Evolutionary conservation across 495 filamentous ascomycete species (phyloP).

Genomic region (Lasiosphaeris hirsuta): DNA sequence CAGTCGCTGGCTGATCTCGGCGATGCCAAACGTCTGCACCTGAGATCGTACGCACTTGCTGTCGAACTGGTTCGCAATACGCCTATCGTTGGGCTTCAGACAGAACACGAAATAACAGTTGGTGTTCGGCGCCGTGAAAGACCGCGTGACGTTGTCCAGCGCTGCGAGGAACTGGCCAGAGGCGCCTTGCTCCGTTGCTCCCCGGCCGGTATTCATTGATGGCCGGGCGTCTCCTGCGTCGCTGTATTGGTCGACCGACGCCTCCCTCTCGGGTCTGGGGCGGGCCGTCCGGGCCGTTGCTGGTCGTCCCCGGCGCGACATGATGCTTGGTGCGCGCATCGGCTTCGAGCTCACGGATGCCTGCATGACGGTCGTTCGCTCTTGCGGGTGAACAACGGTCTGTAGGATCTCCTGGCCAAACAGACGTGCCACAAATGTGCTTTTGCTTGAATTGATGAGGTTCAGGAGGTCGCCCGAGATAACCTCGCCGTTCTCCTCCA

Average conservation of each 20-base stretch:
- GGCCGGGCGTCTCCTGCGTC: conserved; percentile 43
- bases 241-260: conserved; percentile 39
- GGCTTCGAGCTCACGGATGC: conserved; percentile 94
- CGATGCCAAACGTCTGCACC: conserved; percentile 92
- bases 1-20: conserved; percentile 90
- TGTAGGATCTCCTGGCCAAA: conserved; percentile 92
- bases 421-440: conserved; percentile 80
- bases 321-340: conserved; percentile 87
- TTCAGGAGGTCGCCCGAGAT: conserved; percentile 97
- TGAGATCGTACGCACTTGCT: conserved; percentile 96
- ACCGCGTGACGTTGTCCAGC: conserved; percentile 82
- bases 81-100: conserved; percentile 92
- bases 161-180: conserved; percentile 88
- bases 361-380: conserved; percentile 89
- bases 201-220: conserved; percentile 30
- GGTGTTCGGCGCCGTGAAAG: conserved; percentile 71
- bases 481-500: conserved; percentile 94
- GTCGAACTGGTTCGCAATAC: conserved; percentile 98
- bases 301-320: conserved; percentile 51
- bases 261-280: conserved; percentile 43
- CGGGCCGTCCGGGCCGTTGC: conserved; percentile 42
- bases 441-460: conserved; percentile 81
- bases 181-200: conserved; percentile 67
- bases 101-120: conserved; percentile 98
- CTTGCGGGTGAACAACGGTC: conserved; percentile 84